These are phyloP conservation scores for Didymella exigua DNA, from an alignment of 2,329 filamentous ascomycete species.

Conservation along the genomic window DNA sequence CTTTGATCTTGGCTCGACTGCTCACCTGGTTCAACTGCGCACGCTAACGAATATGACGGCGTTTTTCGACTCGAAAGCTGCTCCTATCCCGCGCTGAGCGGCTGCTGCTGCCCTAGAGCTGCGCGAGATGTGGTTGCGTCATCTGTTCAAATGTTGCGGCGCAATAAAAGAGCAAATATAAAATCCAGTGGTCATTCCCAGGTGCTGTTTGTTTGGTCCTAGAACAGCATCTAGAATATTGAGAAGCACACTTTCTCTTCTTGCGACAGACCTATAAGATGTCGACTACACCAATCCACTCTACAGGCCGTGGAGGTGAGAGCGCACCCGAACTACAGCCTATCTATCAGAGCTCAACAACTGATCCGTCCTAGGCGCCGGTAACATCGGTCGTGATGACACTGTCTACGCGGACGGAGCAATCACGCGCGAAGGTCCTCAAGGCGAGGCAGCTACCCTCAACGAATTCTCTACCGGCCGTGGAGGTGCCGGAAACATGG, in stretches of 20 bases:
- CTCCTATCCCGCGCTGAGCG: slow-evolving; percentile 39
- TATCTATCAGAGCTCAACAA: slow-evolving; percentile 9
- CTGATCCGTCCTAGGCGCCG: slow-evolving; percentile 53
- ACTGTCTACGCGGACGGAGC: slow-evolving; percentile 54
- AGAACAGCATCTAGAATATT: slow-evolving; percentile 10
- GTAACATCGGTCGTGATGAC: slow-evolving; percentile 62
- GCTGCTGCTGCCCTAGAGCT: slow-evolving; percentile 11
- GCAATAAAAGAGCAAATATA: slow-evolving; percentile 42
- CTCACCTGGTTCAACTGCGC: slow-evolving; percentile 21
- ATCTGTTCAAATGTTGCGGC: slow-evolving; percentile 29
- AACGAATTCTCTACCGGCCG: slow-evolving; percentile 51
- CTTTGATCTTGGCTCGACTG: slow-evolving; percentile 25
- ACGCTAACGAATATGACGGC: slow-evolving; percentile 23
- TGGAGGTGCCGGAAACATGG: slow-evolving; percentile 53
- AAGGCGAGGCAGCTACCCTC: slow-evolving; percentile 43
- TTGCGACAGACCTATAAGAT: slow-evolving; percentile 22
- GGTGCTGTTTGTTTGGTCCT: slow-evolving; percentile 6
- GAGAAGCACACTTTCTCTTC: slow-evolving; percentile 19
- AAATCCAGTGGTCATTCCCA: slow-evolving; percentile 24
- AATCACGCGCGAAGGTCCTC: slow-evolving; percentile 54
- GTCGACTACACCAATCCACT: slow-evolving; percentile 52
- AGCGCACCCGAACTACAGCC: not conserved
- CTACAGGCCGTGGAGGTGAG: slow-evolving; percentile 64
- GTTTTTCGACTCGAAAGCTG: slow-evolving; percentile 19
- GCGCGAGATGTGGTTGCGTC: slow-evolving; percentile 34